Conservation (phyloP, 352 stramenopile genomes). For the Phytopythium helicoides region DNA sequence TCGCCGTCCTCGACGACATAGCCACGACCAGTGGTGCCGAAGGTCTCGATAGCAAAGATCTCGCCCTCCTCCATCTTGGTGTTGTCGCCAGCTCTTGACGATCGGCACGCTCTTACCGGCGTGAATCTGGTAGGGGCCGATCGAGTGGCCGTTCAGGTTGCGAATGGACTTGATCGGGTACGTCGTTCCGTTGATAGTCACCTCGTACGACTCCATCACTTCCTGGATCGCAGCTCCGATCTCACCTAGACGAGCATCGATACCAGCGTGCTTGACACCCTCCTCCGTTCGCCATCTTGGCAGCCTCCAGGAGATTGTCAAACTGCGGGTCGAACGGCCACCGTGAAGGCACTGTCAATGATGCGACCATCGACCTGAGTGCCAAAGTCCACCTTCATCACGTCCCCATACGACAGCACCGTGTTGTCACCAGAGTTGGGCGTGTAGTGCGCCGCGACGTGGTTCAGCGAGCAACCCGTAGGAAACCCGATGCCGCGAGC, state of each 20-base stretch:
- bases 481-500: constrained; percentile 35
- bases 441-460: constrained; percentile 98
- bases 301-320: constrained; percentile 90
- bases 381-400: constrained; percentile 99
- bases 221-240: constrained; percentile 96
- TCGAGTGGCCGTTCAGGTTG: constrained; percentile 99
- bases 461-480: constrained; percentile 96
- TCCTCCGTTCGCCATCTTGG: constrained; percentile 93
- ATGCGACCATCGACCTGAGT: constrained; percentile 97
- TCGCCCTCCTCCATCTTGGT: constrained; percentile 98
- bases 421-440: constrained; percentile 96
- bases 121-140: constrained; percentile 96
- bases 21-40: constrained; percentile 87
- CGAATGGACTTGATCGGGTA: constrained; percentile 95
- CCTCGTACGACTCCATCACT: constrained; percentile 98
- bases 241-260: constrained; percentile 95
- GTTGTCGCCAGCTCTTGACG: constrained; percentile 89
- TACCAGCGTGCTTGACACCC: constrained; percentile 91
- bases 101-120: constrained; percentile 97
- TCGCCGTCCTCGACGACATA: constrained; percentile 94
- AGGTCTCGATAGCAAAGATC: constrained; percentile 98
- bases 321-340: constrained; percentile 95
- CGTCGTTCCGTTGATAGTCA: constrained; percentile 95
- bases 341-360: constrained; percentile 97
- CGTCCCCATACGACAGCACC: constrained; percentile 93